Conservation (phyloP, 257 asterid species). For the Parsonsia alboflavescens region DNA sequence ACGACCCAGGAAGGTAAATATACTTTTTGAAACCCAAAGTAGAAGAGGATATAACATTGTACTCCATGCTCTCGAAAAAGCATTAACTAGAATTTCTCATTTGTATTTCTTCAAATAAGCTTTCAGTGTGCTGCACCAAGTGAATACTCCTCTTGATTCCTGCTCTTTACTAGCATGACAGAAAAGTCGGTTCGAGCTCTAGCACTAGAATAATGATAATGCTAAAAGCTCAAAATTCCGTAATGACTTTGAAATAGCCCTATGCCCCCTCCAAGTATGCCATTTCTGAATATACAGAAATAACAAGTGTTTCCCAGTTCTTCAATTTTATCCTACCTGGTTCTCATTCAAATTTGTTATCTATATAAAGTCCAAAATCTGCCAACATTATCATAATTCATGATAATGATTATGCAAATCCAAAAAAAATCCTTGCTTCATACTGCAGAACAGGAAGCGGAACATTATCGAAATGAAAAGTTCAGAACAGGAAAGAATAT, state of each 20-base stretch:
- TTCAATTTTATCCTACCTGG: neutral
- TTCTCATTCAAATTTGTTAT: neutral
- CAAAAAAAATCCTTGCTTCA: neutral
- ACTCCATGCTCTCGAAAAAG: neutral
- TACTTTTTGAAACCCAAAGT: neutral
- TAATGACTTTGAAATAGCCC: neutral
- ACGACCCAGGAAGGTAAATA: neutral
- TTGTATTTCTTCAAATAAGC: neutral
- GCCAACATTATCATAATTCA: neutral
- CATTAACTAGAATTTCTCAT: neutral
- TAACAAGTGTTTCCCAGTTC: neutral
- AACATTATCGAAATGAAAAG: neutral
- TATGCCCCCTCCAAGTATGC: neutral
- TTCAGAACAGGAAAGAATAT: slow-evolving; percentile 19
- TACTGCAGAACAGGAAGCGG: too few relatives aligned
- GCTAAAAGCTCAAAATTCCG: neutral
- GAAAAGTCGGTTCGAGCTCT: neutral
- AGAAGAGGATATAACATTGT: neutral
- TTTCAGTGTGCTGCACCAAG: neutral
- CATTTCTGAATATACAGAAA: neutral
- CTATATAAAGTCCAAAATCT: neutral
- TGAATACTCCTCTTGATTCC: neutral
- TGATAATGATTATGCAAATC: neutral
- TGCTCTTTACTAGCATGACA: neutral
- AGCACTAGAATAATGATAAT: neutral